Percentiles rank a stretch among this genome's conserved stretches.
Conservation (phyloP, 1,284 basidiomycete genomes). For the Cutaneotrichosporon cavernicola region DNA sequence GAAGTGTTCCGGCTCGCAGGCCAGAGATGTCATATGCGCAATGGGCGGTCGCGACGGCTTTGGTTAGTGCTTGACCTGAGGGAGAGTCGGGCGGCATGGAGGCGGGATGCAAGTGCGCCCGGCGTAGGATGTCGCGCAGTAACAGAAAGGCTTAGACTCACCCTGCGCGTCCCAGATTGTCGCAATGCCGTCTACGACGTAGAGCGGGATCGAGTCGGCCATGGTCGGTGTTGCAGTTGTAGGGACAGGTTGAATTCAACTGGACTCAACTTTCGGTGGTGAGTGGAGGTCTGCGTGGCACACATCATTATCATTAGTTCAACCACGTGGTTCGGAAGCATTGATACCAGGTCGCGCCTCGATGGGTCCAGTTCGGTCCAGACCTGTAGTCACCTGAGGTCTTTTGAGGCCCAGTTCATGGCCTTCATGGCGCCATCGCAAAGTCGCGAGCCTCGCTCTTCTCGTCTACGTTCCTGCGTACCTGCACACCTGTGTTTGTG, state of each 20-base stretch:
- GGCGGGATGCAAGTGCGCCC: no score
- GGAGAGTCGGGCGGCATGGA: no score
- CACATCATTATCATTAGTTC: neutral
- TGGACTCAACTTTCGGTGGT: neutral
- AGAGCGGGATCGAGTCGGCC: slow-evolving; percentile 40
- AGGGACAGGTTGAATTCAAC: neutral
- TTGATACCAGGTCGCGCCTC: neutral
- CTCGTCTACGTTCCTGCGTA: no score
- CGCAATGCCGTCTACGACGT: slow-evolving; percentile 50
- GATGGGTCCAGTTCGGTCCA: neutral
- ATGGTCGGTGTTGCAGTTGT: neutral
- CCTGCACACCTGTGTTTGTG: no score
- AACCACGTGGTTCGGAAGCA: neutral
- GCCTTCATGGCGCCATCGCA: no score
- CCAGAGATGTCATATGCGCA: slow-evolving; percentile 80
- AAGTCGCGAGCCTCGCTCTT: no score
- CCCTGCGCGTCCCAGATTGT: slow-evolving; percentile 53
- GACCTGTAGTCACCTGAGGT: neutral
- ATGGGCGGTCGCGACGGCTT: slow-evolving; percentile 72
- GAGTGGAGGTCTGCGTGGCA: neutral
- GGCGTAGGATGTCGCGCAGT: no score
- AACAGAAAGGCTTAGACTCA: slow-evolving; percentile 26
- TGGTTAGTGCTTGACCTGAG: no score
- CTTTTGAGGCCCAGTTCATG: no score
- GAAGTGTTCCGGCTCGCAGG: slow-evolving; percentile 82